Base-by-base conservation (phyloP, 2,329 filamentous ascomycete genomes). In the Ambrosiella beaveri region DNA sequence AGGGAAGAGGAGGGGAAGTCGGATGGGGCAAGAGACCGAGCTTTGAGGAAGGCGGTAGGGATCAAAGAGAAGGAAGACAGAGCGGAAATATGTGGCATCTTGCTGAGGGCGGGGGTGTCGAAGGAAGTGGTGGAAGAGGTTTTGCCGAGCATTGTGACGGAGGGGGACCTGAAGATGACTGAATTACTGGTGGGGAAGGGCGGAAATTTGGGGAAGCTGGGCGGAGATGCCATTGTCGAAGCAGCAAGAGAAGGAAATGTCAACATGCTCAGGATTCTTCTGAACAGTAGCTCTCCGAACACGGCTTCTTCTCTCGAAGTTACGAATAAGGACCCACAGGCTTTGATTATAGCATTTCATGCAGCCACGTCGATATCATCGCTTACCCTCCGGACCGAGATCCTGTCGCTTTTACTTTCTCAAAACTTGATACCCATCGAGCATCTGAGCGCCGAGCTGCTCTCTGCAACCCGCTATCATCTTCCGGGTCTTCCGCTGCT, bases 331-430 rank as follows among this genome's bases (percentile, higher is more conserved):
- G 65, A 72, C 0, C 19, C 56, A 2, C 64, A 66, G 6, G 76
- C 73, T 0, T 65, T 81, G 2, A 70, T 74, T 37, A 71, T 71
- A 44, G 77, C 74, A 0, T 81, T 81, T 50, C 74, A 79, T 61
- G 77, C 76, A 1, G 76, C 78, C 0, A 78, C 75, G 0, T 73
- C 77, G 56, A 69, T 80, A 1, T 66, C 72, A 1, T 74, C 80
- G 59, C 65, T 81, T 3, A 70, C 70, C 56, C 73, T 71, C 44
- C 69, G 77, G 1, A 73, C 73, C 0, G 70, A 70, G 19, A 68
- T 81, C 1, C 78, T 81, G 50, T 70, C 74, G 56, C 65, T 76
- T 1, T 68, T 82, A 1, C 65, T 82, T 0, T 68, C 73, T 9
- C 70, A 70, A 39, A 77, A 77, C 0, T 73, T 79, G 1, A 47